A percentile compares a stretch with the other conserved stretches of the same genome.
phyloP scores from a whole-genome alignment of 352 stramenopile genomes.

The Aphanomyces stellatus region DNA sequence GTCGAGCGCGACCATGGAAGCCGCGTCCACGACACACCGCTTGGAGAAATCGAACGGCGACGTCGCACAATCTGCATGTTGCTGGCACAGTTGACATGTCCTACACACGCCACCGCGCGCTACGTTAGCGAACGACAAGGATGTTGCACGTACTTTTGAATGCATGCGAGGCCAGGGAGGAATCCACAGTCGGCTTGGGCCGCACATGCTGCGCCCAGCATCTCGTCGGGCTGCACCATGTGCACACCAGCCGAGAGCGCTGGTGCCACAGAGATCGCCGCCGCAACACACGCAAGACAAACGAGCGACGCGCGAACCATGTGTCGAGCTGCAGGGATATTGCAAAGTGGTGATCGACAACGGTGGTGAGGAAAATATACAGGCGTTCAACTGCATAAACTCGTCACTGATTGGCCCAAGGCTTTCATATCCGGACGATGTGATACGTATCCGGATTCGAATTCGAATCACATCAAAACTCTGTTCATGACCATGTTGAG shows the following conservation, averaged over 20 bases:
- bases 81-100: background rate
- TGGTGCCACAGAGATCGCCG: background rate
- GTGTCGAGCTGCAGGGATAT: background rate
- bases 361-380: too few species aligned
- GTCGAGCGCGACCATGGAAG: background rate
- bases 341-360: too few species aligned
- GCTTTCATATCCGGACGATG: too few species aligned
- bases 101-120: background rate
- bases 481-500: background rate
- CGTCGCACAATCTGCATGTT: background rate
- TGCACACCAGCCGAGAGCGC: background rate
- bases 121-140: background rate
- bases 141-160: background rate
- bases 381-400: too few species aligned
- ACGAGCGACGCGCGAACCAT: background rate
- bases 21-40: conserved; percentile 3
- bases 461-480: background rate
- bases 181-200: conserved; percentile 2
- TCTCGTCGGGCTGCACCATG: conserved; percentile 15
- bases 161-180: conserved; percentile 7
- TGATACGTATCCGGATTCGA: too few species aligned
- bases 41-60: background rate
- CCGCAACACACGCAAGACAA: background rate
- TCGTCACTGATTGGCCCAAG: too few species aligned
- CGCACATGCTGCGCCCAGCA: conserved; percentile 3